Evolutionary conservation across 345 rosid genomes (phyloP).

Genomic region (Eucalyptus sp.): DNA sequence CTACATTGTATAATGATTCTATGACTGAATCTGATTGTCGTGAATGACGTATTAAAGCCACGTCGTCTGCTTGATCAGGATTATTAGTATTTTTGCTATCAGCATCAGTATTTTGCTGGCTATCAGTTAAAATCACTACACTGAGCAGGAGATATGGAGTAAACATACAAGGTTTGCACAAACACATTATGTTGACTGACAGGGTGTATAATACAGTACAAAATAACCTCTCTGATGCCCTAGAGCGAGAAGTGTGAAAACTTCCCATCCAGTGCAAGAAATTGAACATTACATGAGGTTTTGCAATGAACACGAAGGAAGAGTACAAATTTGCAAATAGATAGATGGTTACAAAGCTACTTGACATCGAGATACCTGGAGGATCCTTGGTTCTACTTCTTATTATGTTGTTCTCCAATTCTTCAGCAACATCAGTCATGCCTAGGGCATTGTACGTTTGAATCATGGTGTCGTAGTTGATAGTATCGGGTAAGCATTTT

Average conservation of each 20-base stretch:
- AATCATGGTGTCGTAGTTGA: conserved; percentile 66
- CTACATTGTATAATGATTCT: neutral
- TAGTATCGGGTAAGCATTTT: conserved; percentile 48
- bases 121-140: neutral
- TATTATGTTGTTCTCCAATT: conserved; percentile 37
- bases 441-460: conserved; percentile 56
- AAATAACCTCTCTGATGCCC: neutral
- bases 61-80: neutral
- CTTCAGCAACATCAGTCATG: conserved; percentile 45
- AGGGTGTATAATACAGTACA: neutral
- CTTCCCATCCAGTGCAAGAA: neutral
- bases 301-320: neutral
- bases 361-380: conserved; percentile 8
- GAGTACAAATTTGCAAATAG: neutral
- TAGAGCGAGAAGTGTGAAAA: neutral
- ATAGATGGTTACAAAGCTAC: neutral
- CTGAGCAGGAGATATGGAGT: neutral
- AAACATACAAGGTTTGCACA: neutral
- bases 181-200: neutral
- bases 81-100: neutral
- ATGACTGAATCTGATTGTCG: neutral
- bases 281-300: neutral
- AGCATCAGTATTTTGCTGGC: neutral
- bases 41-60: neutral
- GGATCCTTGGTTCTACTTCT: conserved; percentile 1